phyloP scores from a whole-genome alignment of 176 grass and related monocot genomes.

The Carex parvula region DNA sequence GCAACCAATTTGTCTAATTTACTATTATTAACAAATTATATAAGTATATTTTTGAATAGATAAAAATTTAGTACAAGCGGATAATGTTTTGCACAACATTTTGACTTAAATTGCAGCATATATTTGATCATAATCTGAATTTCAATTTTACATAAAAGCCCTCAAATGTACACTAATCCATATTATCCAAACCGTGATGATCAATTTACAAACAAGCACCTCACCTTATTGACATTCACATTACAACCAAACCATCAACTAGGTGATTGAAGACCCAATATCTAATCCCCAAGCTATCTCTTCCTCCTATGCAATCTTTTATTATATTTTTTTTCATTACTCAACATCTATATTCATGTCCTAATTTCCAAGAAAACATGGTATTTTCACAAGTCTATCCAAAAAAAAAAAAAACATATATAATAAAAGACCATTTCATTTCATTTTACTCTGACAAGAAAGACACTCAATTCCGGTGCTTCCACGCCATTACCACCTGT shows the following conservation, averaged over 20 bases:
- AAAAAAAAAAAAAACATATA: not conserved
- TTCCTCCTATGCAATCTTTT: not conserved
- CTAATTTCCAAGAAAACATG: conserved; percentile 18
- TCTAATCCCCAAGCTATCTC: not conserved
- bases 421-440: not conserved
- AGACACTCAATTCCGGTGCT: conserved; percentile 77
- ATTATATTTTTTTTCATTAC: not conserved
- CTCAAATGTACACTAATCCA: not conserved
- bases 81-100: not conserved
- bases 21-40: too few relatives aligned
- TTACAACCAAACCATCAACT: conserved; percentile 10
- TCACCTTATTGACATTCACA: conserved; percentile 4
- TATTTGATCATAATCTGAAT: not conserved
- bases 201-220: not conserved
- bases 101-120: not conserved
- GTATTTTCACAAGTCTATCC: conserved; percentile 22
- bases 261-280: not conserved
- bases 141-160: not conserved
- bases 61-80: not conserved
- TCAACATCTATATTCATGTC: not conserved
- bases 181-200: not conserved
- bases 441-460: conserved; percentile 96
- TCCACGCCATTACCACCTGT: conserved; percentile 26
- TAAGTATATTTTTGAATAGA: not conserved
- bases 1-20: not conserved